Base-by-base conservation (phyloP, 1,284 basidiomycete genomes). In the Cryptococcus sp. region DNA sequence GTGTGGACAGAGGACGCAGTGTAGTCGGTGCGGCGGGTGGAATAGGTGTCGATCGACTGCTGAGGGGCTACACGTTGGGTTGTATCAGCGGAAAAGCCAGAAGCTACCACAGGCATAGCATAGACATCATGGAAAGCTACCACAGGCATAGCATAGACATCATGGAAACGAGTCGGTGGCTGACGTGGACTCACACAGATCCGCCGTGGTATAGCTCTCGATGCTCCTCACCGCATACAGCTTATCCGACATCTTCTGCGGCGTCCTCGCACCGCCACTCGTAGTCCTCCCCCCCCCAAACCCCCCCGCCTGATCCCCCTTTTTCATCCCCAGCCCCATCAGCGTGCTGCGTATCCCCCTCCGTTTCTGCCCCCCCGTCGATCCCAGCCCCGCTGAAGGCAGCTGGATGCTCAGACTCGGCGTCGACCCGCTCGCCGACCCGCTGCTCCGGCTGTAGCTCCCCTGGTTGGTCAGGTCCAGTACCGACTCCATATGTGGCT, bases 281-380 rank as follows among this genome's bases (percentile, higher is more conserved):
- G 33, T 20, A 1, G 20, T 13, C 43, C 33, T 47, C 36, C 39
- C 28, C 28, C 43, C 43, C 43, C 37, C 56, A 42, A 48, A 53
- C 4, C 46, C 46, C 12, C 36, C 38, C 6, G 39, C 33, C 1
- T 44, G 52, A 13, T 57, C 58, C 44, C 53, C 53, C 44, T 58
- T 60, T 40, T 59, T 57, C 39, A 47, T 56, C 2, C 58, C 53
- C 12, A 64, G 47, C 5, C 57, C 57, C 43, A 47, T 64, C n/a
- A 68, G 60, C 5, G 64, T 60, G 18, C 60, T 56, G 57, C 68
- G 65, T 35, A 70, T 28, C 1, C 63, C 63, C 8, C 63, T 62
- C 46, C 64, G 61, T 57, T 62, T 66, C 38, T 37, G 24, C 40
- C 20, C 9, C 5, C 28, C 28, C 5, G n/a, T 50, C 11, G 33